Base-by-base conservation (phyloP, 805 yeast species). In the Metschnikowia rubicola region DNA sequence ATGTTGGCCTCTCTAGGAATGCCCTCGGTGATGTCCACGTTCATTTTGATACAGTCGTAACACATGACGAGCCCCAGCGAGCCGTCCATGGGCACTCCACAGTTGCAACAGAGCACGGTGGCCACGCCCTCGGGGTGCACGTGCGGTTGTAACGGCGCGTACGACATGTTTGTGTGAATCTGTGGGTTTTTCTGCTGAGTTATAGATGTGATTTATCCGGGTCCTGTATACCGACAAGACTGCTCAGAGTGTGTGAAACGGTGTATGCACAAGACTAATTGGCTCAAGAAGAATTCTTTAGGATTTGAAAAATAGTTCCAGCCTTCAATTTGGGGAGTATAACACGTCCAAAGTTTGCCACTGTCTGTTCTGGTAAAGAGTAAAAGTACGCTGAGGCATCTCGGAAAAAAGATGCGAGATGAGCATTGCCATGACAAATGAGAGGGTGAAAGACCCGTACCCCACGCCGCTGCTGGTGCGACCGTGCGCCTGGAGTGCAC, bases 61-160 rank as follows among this genome's bases (percentile, higher is more conserved):
- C 99, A 94, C 96, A 92, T 89, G 28, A 90, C 96, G 47, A 91
- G 72, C 11, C 97, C 96, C 26, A 81, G 71, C 21, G 97, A 88
- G 37, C 98, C 98, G 64, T 94, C 98, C 80, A 94, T 88, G 37
- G 98, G 97, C 47, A 86, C 88, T 71, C 98, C 98, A 84, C 99
- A 94, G 84, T 88, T 89, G 71, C 96, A 90, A 76, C 99, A 94
- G 48, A 94, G 80, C 51, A 94, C 94, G 1, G 98, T 94, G 31
- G 97, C 95, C 15, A 74, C 78, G 21, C 51, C 51, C 11, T 50
- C 55, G 7, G 13, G 48, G 47, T 50, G 54, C 36, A 36, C 39
- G 41, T 49, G 52, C 29, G 51, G 50, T 29, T 42, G 43, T 29
- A 53, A 42, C 7, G 57, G 59, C n/a, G 53, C 47, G 49, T 55